phyloP scores from a whole-genome alignment of 2,329 filamentous ascomycete species.

The Aspergillus amoenus region DNA sequence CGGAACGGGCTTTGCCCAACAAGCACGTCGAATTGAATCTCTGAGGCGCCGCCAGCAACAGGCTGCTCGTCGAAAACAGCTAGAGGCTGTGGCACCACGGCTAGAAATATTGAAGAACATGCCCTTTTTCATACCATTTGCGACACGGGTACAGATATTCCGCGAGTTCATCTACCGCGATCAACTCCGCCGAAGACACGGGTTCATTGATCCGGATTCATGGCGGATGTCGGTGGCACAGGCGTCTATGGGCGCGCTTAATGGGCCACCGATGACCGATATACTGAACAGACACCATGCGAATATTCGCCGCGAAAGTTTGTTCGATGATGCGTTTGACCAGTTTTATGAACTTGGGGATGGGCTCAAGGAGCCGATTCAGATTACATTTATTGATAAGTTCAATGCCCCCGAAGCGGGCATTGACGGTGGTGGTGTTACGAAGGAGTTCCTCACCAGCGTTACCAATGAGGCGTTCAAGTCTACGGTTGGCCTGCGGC shows the following conservation, averaged over 20 bases:
- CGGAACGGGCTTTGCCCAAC: constrained; percentile 61
- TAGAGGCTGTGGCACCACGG: constrained; percentile 79
- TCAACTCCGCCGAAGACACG: constrained; percentile 68
- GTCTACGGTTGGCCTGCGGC: constrained; percentile 54
- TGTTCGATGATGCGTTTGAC: constrained; percentile 83
- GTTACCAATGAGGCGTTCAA: constrained; percentile 83
- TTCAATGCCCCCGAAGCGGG: constrained; percentile 86
- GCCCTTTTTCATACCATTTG: constrained; percentile 94
- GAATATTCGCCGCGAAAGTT: constrained; percentile 71
- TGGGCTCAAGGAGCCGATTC: constrained; percentile 87
- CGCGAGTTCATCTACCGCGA: constrained; percentile 87
- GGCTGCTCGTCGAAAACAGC: constrained; percentile 65
- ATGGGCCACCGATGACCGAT: constrained; percentile 40
- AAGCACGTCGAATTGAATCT: constrained; percentile 62
- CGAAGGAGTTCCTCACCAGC: constrained; percentile 92
- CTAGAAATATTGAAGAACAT: constrained; percentile 92
- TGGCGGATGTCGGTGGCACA: constrained; percentile 67
- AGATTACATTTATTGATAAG: constrained; percentile 92
- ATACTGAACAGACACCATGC: constrained; percentile 66
- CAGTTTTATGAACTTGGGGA: constrained; percentile 81
- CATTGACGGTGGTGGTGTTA: constrained; percentile 95
- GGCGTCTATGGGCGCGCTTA: constrained; percentile 35
- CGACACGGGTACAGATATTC: constrained; percentile 88
- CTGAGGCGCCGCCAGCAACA: constrained; percentile 65
- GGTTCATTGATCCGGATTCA: constrained; percentile 68